A percentile compares a stretch with the other conserved stretches of the same genome.
phyloP scores from a whole-genome alignment of 2,329 filamentous ascomycete genomes.

The Cercospora citrullina region DNA sequence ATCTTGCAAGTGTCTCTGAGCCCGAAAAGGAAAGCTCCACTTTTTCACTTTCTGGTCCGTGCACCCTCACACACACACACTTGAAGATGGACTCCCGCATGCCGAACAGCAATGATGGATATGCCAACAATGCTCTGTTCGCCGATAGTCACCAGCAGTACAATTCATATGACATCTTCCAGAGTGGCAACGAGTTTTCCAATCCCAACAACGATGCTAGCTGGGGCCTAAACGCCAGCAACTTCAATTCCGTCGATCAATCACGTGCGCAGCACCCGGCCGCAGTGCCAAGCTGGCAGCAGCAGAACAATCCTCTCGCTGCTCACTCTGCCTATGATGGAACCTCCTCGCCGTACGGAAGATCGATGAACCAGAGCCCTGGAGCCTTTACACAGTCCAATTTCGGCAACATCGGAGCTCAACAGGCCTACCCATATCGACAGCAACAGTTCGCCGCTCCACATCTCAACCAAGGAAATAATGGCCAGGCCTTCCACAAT shows the following conservation, averaged over 20 bases:
- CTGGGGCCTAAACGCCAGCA: slow-evolving; percentile 38
- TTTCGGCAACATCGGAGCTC: slow-evolving; percentile 28
- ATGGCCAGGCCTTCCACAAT: slow-evolving; percentile 28
- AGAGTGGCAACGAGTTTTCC: slow-evolving; percentile 31
- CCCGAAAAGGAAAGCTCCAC: slow-evolving; percentile 10
- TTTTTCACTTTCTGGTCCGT: slow-evolving; percentile 8
- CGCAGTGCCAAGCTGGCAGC: slow-evolving; percentile 29
- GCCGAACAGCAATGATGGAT: slow-evolving; percentile 29
- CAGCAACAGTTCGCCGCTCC: slow-evolving; percentile 32
- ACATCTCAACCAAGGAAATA: slow-evolving; percentile 15
- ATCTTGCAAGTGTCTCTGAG: slow-evolving; percentile 13
- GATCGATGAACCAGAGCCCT: slow-evolving; percentile 34
- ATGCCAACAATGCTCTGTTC: slow-evolving; percentile 33
- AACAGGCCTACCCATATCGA: slow-evolving; percentile 29
- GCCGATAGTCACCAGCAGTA: slow-evolving; percentile 33
- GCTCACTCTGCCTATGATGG: slow-evolving; percentile 24
- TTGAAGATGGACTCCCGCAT: slow-evolving; percentile 12
- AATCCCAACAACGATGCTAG: slow-evolving; percentile 35
- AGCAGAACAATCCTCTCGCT: slow-evolving; percentile 32
- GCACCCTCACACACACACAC: background rate
- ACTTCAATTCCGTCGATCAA: slow-evolving; percentile 24
- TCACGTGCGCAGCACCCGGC: slow-evolving; percentile 34
- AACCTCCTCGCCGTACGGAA: slow-evolving; percentile 29
- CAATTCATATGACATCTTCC: slow-evolving; percentile 36
- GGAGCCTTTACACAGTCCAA: slow-evolving; percentile 29